phyloP scores from a whole-genome alignment of 495 filamentous ascomycete genomes.

The Talaromyces adpressus region DNA sequence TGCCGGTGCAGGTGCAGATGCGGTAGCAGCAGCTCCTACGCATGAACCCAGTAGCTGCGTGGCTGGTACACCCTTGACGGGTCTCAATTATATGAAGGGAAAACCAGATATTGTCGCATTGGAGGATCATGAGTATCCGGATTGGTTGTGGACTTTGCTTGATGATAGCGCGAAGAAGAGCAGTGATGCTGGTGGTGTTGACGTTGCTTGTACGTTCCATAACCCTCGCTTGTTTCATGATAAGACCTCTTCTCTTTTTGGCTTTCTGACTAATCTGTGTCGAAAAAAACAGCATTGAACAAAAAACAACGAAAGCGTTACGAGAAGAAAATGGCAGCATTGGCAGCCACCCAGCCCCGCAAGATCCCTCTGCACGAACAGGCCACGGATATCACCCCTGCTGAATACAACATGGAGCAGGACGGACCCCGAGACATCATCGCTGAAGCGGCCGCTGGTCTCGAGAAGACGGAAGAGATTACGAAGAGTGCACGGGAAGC shows the following conservation, averaged over 20 bases:
- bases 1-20: slow-evolving; percentile 1
- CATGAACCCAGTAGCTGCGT: slow-evolving; percentile 44
- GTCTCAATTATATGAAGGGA: slow-evolving; percentile 83
- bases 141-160: slow-evolving; percentile 82
- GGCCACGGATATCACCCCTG: slow-evolving; percentile 70
- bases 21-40: slow-evolving; percentile 13
- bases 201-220: slow-evolving; percentile 53
- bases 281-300: slow-evolving; percentile 24
- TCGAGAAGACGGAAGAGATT: slow-evolving; percentile 32
- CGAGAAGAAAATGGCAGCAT: slow-evolving; percentile 55
- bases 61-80: slow-evolving; percentile 66
- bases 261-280: not conserved
- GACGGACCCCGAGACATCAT: slow-evolving; percentile 19
- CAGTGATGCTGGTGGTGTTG: slow-evolving; percentile 36
- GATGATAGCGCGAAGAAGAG: slow-evolving; percentile 35
- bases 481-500: slow-evolving; percentile 61
- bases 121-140: slow-evolving; percentile 80
- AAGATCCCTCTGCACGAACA: slow-evolving; percentile 81
- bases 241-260: no score
- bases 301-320: slow-evolving; percentile 57
- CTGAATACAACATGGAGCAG: slow-evolving; percentile 28
- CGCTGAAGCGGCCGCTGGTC: slow-evolving; percentile 25
- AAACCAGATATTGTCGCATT: slow-evolving; percentile 65
- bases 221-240: no score
- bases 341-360: slow-evolving; percentile 57